Evolutionary conservation across 768 basidiomycete species (phyloP).

Genomic region (Lanmaoa rubissima): DNA sequence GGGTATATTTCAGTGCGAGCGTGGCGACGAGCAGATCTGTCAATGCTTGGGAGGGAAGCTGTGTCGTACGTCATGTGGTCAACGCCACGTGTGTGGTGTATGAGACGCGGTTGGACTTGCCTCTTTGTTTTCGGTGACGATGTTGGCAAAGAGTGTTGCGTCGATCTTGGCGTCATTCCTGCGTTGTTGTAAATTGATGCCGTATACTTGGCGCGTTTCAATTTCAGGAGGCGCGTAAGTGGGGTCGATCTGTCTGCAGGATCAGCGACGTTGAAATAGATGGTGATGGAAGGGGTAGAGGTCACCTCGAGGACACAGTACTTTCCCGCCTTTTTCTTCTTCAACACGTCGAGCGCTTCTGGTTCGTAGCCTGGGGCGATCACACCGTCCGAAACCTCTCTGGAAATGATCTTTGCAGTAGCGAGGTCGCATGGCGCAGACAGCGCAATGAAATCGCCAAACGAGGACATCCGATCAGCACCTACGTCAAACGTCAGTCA

Average conservation of each 20-base stretch:
- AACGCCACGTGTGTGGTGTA: not conserved
- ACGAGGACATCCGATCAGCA: slow-evolving; percentile 99
- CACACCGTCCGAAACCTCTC: slow-evolving; percentile 98
- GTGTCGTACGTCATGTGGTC: not conserved
- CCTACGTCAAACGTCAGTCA: slow-evolving; percentile 42
- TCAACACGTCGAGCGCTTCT: slow-evolving; percentile 86
- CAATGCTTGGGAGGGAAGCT: slow-evolving; percentile 75
- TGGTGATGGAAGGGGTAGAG: slow-evolving; percentile 2
- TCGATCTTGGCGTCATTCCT: slow-evolving; percentile 91
- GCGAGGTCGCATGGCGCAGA: slow-evolving; percentile 91
- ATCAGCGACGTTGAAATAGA: slow-evolving; percentile 6
- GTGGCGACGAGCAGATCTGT: slow-evolving; percentile 97
- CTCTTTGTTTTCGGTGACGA: slow-evolving; percentile 87
- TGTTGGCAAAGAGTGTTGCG: slow-evolving; percentile 73
- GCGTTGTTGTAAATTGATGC: slow-evolving; percentile 84
- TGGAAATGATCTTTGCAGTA: slow-evolving; percentile 95
- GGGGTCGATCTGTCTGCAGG: slow-evolving; percentile 73
- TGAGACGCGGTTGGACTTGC: slow-evolving; percentile 39
- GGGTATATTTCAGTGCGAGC: slow-evolving; percentile 96
- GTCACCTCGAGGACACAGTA: slow-evolving; percentile 93
- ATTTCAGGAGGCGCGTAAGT: slow-evolving; percentile 70
- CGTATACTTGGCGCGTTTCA: slow-evolving; percentile 96
- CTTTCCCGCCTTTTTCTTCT: slow-evolving; percentile 97
- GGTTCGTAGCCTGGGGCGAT: slow-evolving; percentile 91
- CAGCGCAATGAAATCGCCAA: slow-evolving; percentile 97